Percentiles rank a stretch among this genome's conserved stretches.
Conservation (phyloP, 768 basidiomycete species). For the Boletales sp. region DNA sequence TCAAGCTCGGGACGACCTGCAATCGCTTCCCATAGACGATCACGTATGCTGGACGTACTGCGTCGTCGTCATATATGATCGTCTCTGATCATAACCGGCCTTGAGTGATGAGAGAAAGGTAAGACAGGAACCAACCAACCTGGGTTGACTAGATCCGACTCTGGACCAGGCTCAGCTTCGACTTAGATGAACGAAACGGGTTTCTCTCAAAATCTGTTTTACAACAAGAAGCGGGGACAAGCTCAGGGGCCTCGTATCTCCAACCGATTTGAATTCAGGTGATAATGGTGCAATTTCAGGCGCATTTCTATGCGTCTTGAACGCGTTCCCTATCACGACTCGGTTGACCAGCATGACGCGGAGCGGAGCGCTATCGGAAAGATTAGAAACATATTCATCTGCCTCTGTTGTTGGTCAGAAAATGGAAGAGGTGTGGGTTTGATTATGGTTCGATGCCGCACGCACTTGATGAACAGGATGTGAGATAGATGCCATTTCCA, state of each 20-base stretch:
- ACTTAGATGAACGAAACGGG: not conserved
- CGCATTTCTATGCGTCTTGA: slow-evolving; percentile 7
- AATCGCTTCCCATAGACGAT: slow-evolving; percentile 9
- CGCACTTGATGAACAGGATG: slow-evolving; percentile 14
- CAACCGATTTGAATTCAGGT: too few relatives aligned
- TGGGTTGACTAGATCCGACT: slow-evolving; percentile 14
- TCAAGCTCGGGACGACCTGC: too few relatives aligned
- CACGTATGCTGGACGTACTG: slow-evolving; percentile 10
- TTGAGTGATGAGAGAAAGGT: not conserved
- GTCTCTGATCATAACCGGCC: slow-evolving; percentile 2
- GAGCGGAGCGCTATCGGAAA: too few relatives aligned
- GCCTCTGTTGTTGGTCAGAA: too few relatives aligned
- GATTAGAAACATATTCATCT: too few relatives aligned
- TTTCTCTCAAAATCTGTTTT: not conserved
- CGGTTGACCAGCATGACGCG: too few relatives aligned
- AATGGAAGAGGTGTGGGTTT: too few relatives aligned
- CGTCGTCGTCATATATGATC: slow-evolving; percentile 13
- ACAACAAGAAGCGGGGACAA: too few relatives aligned
- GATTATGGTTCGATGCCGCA: not conserved
- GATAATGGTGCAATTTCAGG: slow-evolving; percentile 3
- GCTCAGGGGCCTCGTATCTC: too few relatives aligned
- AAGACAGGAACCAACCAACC: not conserved
- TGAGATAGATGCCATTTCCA: slow-evolving; percentile 12
- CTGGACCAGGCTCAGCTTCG: slow-evolving; percentile 10
- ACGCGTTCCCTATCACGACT: not conserved